Evolutionary conservation across 768 basidiomycete species (phyloP).

Genomic region (Chalciporus sphaerocephalus): DNA sequence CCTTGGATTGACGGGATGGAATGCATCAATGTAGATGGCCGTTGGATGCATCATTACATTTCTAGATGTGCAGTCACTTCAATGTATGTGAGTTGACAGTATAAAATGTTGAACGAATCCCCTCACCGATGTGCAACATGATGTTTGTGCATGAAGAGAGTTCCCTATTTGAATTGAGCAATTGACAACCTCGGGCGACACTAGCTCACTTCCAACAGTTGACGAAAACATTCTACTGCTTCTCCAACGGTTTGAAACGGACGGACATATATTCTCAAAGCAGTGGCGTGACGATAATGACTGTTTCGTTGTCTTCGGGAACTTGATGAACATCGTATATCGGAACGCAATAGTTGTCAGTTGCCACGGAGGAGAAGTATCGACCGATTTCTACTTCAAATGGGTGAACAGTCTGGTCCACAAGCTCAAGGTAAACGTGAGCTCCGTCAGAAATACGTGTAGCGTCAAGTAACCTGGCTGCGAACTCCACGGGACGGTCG

Average conservation of each 20-base stretch:
- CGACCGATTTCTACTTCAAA: conserved; percentile 27
- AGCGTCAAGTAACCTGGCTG: conserved; percentile 24
- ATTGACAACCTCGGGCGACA: background rate
- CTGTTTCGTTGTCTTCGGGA: background rate
- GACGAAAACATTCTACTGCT: conserved; percentile 23
- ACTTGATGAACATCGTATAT: conserved; percentile 20
- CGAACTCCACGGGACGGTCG: background rate
- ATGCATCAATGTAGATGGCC: conserved; percentile 21
- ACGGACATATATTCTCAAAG: conserved; percentile 25
- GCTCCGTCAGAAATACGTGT: conserved; percentile 24
- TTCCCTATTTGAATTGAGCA: conserved; percentile 10
- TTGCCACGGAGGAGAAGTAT: conserved; percentile 7
- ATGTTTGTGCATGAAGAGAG: conserved; percentile 21
- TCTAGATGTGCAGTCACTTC: conserved; percentile 19
- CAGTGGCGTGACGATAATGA: conserved; percentile 32
- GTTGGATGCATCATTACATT: conserved; percentile 32
- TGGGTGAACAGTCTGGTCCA: conserved; percentile 8
- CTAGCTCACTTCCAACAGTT: conserved; percentile 27
- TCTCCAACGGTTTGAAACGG: conserved; percentile 22
- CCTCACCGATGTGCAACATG: conserved; percentile 9
- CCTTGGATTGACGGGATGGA: background rate
- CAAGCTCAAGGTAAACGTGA: conserved; percentile 28
- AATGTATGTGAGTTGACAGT: background rate
- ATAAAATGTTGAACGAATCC: background rate
- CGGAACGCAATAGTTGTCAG: conserved; percentile 31